These are phyloP conservation scores for Trichoderma orchidacearum DNA, from an alignment of 495 filamentous ascomycete species.

Conservation along the genomic window DNA sequence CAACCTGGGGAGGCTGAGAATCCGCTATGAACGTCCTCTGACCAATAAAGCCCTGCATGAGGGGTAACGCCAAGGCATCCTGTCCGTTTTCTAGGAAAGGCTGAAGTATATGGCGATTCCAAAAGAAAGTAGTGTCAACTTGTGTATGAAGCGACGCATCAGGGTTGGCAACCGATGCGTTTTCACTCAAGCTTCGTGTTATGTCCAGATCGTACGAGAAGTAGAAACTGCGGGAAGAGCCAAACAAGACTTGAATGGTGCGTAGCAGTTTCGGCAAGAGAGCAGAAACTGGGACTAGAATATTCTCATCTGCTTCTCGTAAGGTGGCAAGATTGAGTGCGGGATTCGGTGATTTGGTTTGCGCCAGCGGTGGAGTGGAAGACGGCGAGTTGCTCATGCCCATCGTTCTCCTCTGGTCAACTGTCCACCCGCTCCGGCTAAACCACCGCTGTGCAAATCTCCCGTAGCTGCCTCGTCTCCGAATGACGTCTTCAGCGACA, in stretches of 20 bases:
- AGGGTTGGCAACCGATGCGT: conserved; percentile 17
- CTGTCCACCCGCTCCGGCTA: conserved; percentile 63
- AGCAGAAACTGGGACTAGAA: conserved; percentile 14
- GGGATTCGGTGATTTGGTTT: background rate
- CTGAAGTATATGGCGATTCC: conserved; percentile 66
- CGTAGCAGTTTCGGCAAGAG: conserved; percentile 74
- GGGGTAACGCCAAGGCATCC: conserved; percentile 56
- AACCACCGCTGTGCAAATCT: conserved; percentile 85
- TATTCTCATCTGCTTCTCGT: conserved; percentile 9
- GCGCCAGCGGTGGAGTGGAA: conserved; percentile 5
- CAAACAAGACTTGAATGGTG: conserved; percentile 68
- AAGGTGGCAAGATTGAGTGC: background rate
- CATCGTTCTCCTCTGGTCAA: conserved; percentile 39
- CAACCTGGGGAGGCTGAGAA: conserved; percentile 26
- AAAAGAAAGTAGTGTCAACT: conserved; percentile 79
- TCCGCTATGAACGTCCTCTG: conserved; percentile 66
- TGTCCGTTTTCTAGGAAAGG: conserved; percentile 60
- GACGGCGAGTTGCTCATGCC: conserved; percentile 32
- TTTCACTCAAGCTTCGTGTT: conserved; percentile 47
- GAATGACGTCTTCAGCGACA: conserved; percentile 75
- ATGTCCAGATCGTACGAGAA: conserved; percentile 89
- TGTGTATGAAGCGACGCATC: conserved; percentile 49
- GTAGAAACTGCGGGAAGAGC: conserved; percentile 70
- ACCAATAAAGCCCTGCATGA: conserved; percentile 92
- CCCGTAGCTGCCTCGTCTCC: conserved; percentile 64